Base-by-base conservation (phyloP, 371 early-diverging fungal genomes). In the Syncephalastrum sp. region DNA sequence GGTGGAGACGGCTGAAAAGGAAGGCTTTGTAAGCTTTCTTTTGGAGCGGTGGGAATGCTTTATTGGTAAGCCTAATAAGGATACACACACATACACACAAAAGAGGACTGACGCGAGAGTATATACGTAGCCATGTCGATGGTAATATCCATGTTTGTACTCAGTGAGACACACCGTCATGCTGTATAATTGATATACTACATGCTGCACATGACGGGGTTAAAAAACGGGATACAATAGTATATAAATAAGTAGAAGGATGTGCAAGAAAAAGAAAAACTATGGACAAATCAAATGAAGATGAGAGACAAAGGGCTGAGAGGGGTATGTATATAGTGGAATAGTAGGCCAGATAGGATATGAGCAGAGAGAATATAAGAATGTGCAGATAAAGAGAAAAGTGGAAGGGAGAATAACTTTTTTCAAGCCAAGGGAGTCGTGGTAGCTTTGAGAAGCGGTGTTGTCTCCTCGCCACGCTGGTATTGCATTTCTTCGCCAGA, bases 41-140 rank as follows among this genome's bases (percentile, higher is more conserved):
- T 17, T 42, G 3, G 48, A 47, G 19, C 60, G 60, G 0, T 60
- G 60, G 60, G 53, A 53, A 33, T 33, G 38, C 38, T 33, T 33
- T 33, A 33, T 33, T 33, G 38, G 38, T 33, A 33, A 33, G 38
- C 38, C 38, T 33, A 10, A 33, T 33, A 33, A 33, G 38, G 10
- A 10, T 27, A 5, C 8, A 33, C 38, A 33, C 6, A 10, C 38
- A 33, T 1, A 33, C 10, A 29, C 29, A 29, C 12, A 33, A 6
- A 10, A 33, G 12, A 10, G 38, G 6, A 33, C 38, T 33, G 38
- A 33, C 38, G 6, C 12, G 38, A 33, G 38, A 33, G 38, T 42
- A 60, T 51, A 52, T 23, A 56, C 13, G 33, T 57, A 33, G 63
- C 53, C 45, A 63, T 63, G 63, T 63, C 63, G 1, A 27, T 63